Percentiles rank a stretch among this genome's conserved stretches.
Conservation (phyloP, 1,284 basidiomycete species). For the Tylopilus sp. region DNA sequence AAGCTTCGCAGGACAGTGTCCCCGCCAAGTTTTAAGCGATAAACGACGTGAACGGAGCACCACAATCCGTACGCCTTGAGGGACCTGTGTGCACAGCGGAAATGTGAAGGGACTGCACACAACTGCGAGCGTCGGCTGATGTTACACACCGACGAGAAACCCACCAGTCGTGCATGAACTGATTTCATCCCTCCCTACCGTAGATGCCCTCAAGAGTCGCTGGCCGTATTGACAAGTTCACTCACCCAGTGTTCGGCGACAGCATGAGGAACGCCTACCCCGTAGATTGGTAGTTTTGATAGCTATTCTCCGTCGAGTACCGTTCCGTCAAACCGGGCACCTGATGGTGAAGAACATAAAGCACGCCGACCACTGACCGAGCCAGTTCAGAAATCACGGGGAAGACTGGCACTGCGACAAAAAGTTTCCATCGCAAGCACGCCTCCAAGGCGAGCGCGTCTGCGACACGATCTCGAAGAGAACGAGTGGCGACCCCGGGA, state of each 20-base stretch:
- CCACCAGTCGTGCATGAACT: constrained; percentile 93
- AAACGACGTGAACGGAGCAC: constrained; percentile 81
- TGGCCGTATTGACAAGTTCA: constrained; percentile 20
- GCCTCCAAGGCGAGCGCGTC: constrained; percentile 43
- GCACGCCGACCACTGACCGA: constrained; percentile 86
- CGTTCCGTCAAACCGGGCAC: constrained; percentile 93
- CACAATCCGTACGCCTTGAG: constrained; percentile 73
- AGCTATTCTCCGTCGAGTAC: constrained; percentile 67
- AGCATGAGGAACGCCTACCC: constrained; percentile 84
- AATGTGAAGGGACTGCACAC: constrained; percentile 61
- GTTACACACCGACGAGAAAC: too few relatives aligned
- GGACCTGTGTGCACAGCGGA: constrained; percentile 64
- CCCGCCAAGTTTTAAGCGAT: constrained; percentile 93
- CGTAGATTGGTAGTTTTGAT: constrained; percentile 82
- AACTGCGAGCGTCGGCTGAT: constrained; percentile 5
- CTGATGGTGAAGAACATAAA: constrained; percentile 93
- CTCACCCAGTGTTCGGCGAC: constrained; percentile 71
- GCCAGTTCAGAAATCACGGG: constrained; percentile 84
- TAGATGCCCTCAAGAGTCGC: constrained; percentile 2
- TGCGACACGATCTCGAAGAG: constrained; percentile 96
- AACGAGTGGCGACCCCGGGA: constrained; percentile 83
- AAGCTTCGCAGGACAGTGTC: not conserved
- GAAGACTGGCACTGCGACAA: constrained; percentile 70
- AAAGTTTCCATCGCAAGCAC: not conserved
- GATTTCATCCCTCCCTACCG: constrained; percentile 86